Percentiles rank a stretch among this genome's conserved stretches.
Evolutionary conservation across 2,329 filamentous ascomycete genomes (phyloP).

Genomic region (Fusarium dimerum): DNA sequence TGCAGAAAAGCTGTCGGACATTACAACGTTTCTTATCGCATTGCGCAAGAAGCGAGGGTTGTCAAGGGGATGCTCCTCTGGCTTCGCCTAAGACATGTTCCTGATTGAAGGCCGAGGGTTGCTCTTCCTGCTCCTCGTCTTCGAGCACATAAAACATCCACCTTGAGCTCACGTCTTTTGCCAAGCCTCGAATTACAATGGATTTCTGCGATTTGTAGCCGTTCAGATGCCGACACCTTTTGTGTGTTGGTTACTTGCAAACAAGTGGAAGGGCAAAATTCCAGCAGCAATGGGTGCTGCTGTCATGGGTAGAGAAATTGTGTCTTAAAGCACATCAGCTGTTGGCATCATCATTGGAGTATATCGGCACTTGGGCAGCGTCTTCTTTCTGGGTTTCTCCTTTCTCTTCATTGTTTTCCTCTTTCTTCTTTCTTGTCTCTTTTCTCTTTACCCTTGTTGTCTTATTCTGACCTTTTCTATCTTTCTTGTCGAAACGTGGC

Average conservation of each 20-base stretch:
- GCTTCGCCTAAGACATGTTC: constrained; percentile 4
- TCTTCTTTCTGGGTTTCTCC: background rate
- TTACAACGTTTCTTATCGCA: constrained; percentile 5
- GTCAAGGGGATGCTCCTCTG: constrained; percentile 7
- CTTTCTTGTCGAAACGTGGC: background rate
- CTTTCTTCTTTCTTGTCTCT: background rate
- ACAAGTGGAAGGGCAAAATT: no score
- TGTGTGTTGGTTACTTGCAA: no score
- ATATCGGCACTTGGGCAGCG: background rate
- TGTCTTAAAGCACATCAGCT: no score
- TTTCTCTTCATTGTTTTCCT: background rate
- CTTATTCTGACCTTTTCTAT: background rate
- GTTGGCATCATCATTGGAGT: background rate
- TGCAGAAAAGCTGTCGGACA: constrained; percentile 1
- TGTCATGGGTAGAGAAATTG: no score
- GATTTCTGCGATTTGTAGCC: no score
- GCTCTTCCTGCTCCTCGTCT: no score
- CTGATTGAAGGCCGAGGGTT: background rate
- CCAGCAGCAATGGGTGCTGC: no score
- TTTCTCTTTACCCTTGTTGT: background rate
- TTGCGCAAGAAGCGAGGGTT: constrained; percentile 12
- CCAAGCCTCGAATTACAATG: no score
- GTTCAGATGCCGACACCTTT: no score
- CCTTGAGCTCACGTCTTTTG: no score
- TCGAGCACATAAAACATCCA: no score